Base-by-base conservation (phyloP, 2,329 filamentous ascomycete genomes). In the Nemania abortiva region DNA sequence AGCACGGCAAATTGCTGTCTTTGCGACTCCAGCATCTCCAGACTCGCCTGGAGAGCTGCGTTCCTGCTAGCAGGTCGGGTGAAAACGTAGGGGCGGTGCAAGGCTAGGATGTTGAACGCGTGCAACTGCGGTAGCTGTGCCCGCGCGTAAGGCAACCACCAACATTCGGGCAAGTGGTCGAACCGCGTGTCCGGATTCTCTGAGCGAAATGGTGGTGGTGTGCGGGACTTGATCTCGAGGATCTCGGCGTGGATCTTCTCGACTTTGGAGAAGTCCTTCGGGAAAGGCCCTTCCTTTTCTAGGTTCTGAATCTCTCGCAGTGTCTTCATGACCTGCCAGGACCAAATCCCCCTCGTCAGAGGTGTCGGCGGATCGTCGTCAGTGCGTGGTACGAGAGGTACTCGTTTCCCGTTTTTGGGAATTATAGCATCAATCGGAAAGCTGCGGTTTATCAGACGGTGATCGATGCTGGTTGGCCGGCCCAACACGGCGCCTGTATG, bases 21-120 rank as follows among this genome's bases (percentile, higher is more conserved):
- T 75, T 90, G 88, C 18, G 86, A 80, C 27, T 86, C 82, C 1
- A 91, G 81, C 79, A 89, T 87, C 1, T 82, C 81, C 3, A 90
- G 73, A 57, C 85, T 87, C 4, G 88, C 87, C 72, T 83, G 82
- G 4, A 90, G 81, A 1, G 88, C 88, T 70, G 87, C 85, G 3
- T 81, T 81, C n/a, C 88, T 81, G 73, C 86, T 89, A 42, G 81
- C 79, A 6, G 82, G 77, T 13, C 86, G 84, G 18, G 87, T 88
- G 71, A 90, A 90, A 22, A 90, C 85, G 74, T 90, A 90, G 0
- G 88, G 87, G 27, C 88, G 82, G 69, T 91, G 89, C 47, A 91
- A 80, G 4, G 87, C 87, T 80, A 90, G 87, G 57, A 87, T 78
- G 66, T 86, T 84, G 74, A 90, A 89, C 0, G 84, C 80, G 11